phyloP scores from a whole-genome alignment of 495 filamentous ascomycete species.

The Neurospora tetrasperma region DNA sequence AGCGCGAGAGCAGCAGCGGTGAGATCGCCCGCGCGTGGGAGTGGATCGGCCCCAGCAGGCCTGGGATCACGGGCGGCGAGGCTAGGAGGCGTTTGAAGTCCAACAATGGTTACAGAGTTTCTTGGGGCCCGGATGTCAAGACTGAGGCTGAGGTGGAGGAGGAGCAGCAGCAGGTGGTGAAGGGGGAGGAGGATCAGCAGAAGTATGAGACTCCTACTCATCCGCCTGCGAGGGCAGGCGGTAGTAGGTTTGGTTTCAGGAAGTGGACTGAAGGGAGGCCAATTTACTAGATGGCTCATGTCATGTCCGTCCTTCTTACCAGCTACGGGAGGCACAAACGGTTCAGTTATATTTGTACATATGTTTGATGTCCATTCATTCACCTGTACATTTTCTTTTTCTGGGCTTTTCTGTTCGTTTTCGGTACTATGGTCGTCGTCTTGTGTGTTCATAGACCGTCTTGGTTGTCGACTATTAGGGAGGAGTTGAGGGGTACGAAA shows the following conservation, averaged over 20 bases:
- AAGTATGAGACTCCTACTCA: neutral
- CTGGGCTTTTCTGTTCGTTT: too few species aligned
- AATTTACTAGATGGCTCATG: neutral
- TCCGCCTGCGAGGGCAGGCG: neutral
- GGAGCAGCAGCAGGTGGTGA: neutral
- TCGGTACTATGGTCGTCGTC: neutral
- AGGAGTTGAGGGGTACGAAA: neutral
- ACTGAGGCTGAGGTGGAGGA: conserved; percentile 7
- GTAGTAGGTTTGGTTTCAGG: neutral
- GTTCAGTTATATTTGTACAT: neutral
- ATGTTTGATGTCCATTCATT: neutral
- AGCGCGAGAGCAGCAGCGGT: conserved; percentile 71
- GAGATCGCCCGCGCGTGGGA: conserved; percentile 90
- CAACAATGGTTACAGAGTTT: conserved; percentile 29
- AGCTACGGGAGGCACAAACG: neutral
- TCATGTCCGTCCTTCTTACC: neutral
- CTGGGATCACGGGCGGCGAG: conserved; percentile 18
- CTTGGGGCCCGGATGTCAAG: conserved; percentile 30
- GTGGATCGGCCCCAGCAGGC: conserved; percentile 71
- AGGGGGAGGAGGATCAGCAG: neutral
- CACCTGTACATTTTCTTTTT: too few species aligned
- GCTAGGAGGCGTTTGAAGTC: conserved; percentile 40
- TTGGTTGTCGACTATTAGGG: neutral
- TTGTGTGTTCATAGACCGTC: neutral
- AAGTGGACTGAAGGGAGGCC: neutral